Evolutionary conservation across 192 early-diverging fungal species (phyloP).

Genomic region (Dissophora ornata): DNA sequence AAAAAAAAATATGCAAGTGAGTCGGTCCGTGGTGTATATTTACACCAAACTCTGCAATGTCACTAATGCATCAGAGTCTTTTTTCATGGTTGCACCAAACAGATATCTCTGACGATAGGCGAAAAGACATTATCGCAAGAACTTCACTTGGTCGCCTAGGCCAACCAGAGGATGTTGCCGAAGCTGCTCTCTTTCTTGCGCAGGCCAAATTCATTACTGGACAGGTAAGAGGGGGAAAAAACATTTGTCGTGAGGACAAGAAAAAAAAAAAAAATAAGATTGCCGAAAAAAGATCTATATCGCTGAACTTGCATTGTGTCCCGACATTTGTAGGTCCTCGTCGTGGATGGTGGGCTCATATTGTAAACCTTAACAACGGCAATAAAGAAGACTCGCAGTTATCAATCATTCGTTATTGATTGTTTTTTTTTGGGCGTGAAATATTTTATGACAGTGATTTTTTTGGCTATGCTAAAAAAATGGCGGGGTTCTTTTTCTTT

Average conservation of each 20-base stretch:
- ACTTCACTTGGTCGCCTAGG: constrained; percentile 71
- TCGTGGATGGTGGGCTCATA: constrained; percentile 55
- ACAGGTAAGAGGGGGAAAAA: constrained; percentile 49
- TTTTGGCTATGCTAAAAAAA: constrained; percentile 5
- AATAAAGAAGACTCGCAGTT: not conserved
- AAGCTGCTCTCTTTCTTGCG: constrained; percentile 68
- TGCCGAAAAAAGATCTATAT: too few relatives aligned
- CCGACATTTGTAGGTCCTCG: constrained; percentile 26
- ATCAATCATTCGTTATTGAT: not conserved
- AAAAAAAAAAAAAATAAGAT: too few relatives aligned
- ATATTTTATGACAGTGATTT: too few relatives aligned
- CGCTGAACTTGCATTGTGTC: too few relatives aligned
- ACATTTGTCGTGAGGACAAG: too few relatives aligned
- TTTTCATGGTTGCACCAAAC: too few relatives aligned
- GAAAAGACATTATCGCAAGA: constrained; percentile 51
- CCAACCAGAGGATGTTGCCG: constrained; percentile 66
- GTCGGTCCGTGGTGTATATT: too few relatives aligned
- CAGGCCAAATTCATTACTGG: constrained; percentile 72
- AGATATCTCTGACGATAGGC: constrained; percentile 57
- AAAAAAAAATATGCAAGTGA: too few relatives aligned
- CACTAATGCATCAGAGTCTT: too few relatives aligned
- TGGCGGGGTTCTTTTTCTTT: too few relatives aligned
- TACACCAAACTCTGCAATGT: too few relatives aligned
- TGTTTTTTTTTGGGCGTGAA: constrained; percentile 25
- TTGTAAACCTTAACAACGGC: constrained; percentile 4